Evolutionary conservation across 805 yeast genomes (phyloP).

Genomic region (Lipomyces kockii): DNA sequence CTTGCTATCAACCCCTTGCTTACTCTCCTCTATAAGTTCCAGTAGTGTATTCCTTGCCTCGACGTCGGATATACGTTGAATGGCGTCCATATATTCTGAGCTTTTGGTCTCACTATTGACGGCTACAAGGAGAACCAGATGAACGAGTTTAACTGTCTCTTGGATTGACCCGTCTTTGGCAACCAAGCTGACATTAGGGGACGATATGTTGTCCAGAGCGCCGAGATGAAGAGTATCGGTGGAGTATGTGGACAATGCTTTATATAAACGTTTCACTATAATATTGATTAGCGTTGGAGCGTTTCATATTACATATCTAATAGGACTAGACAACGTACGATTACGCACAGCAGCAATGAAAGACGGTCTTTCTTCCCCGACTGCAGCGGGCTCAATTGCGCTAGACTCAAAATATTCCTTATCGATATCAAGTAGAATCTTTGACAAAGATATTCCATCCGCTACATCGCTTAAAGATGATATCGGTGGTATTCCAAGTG

Average conservation of each 20-base stretch:
- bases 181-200: conserved; percentile 32
- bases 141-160: conserved; percentile 23
- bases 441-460: conserved; percentile 22
- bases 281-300: neutral
- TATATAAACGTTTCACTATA: conserved; percentile 24
- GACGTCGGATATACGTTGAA: neutral
- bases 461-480: conserved; percentile 14
- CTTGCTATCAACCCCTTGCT: neutral
- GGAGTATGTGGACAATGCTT: conserved; percentile 17
- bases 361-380: conserved; percentile 12
- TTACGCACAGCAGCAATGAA: conserved; percentile 30
- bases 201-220: neutral
- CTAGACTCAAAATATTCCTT: conserved; percentile 13
- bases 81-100: neutral
- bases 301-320: neutral
- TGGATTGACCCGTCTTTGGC: conserved; percentile 27
- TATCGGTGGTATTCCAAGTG: neutral
- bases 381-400: conserved; percentile 8
- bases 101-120: neutral
- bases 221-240: conserved; percentile 1
- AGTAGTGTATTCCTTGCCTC: neutral
- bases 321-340: conserved; percentile 5
- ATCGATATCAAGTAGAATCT: conserved; percentile 19
- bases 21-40: neutral
- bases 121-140: conserved; percentile 13